phyloP scores from a whole-genome alignment of 192 early-diverging fungal species.

The Coemansia sp. region DNA sequence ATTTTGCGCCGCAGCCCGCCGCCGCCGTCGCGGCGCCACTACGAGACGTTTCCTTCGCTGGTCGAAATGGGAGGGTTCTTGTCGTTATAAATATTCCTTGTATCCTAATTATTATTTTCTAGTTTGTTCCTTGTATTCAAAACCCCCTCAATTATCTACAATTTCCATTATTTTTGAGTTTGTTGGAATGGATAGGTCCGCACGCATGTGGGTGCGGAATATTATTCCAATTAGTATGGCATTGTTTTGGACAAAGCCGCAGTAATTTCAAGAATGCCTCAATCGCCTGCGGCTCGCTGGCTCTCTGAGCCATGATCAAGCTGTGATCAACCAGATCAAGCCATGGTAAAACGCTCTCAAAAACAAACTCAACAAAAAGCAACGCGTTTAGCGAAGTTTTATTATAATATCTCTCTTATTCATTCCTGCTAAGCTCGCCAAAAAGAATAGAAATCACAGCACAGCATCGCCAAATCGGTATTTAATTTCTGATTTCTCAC shows the following conservation, averaged over 20 bases:
- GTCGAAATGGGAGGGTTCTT: constrained; percentile 53
- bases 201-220: not conserved
- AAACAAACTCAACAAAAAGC: not conserved
- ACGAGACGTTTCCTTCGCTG: constrained; percentile 47
- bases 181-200: too few species aligned
- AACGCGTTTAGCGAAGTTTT: not conserved
- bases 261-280: not conserved
- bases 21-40: constrained; percentile 41
- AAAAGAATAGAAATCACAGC: too few species aligned
- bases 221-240: not conserved
- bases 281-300: too few species aligned
- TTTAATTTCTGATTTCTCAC: too few species aligned
- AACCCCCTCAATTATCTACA: not conserved
- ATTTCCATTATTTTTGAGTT: not conserved
- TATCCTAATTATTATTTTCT: too few species aligned
- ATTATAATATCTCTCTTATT: too few species aligned
- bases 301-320: too few species aligned
- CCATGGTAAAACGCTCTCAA: not conserved
- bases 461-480: too few species aligned
- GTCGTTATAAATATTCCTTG: constrained; percentile 20
- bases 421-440: too few species aligned
- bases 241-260: not conserved
- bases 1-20: constrained; percentile 44
- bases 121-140: not conserved
- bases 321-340: too few species aligned